Conservation (phyloP, 345 rosid genomes). For the Pistacia integerrima region DNA sequence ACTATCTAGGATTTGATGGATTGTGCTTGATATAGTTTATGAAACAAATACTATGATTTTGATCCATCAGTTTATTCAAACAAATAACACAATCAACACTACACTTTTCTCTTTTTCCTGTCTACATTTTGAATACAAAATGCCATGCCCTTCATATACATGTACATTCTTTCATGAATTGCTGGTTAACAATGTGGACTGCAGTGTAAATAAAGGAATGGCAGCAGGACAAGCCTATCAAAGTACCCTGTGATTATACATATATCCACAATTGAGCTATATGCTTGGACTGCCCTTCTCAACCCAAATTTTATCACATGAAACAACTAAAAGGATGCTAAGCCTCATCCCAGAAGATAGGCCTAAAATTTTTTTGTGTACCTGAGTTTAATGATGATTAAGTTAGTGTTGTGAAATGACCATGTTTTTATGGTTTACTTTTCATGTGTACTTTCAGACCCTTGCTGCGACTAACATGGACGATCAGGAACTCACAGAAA, state of each 20-base stretch:
- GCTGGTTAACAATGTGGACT: neutral
- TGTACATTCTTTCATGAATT: neutral
- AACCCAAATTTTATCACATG: no score
- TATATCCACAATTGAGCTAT: no score
- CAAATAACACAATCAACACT: neutral
- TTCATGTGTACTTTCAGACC: conserved; percentile 52
- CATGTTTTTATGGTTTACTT: neutral
- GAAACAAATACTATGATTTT: neutral
- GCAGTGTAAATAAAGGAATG: no score
- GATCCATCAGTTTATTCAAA: neutral
- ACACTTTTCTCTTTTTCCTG: neutral
- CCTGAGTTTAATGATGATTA: neutral
- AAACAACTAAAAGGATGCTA: neutral
- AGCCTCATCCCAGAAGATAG: neutral
- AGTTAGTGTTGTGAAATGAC: neutral
- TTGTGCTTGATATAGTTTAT: no score
- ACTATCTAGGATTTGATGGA: neutral
- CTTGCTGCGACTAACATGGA: conserved; percentile 88
- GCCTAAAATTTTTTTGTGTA: neutral
- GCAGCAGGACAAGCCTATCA: no score
- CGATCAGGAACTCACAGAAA: conserved; percentile 81
- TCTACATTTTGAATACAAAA: neutral
- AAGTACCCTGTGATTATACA: no score
- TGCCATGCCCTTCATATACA: neutral
- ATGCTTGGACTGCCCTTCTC: no score